These are phyloP conservation scores for Fusarium drepaniforme DNA, from an alignment of 2,329 filamentous ascomycete species.

Conservation along the genomic window DNA sequence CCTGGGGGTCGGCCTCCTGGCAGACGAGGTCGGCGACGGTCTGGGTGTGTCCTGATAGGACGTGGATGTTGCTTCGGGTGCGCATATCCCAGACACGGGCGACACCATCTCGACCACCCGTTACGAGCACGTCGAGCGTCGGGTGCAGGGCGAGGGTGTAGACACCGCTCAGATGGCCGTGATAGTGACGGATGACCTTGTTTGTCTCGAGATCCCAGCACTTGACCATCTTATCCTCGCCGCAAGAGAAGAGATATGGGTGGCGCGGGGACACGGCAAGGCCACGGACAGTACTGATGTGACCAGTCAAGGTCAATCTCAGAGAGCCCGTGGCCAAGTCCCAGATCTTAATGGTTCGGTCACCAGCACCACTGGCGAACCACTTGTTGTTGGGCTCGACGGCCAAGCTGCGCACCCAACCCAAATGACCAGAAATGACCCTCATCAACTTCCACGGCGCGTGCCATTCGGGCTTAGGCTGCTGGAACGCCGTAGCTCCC, in stretches of 20 bases:
- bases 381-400: constrained; percentile 97
- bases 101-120: constrained; percentile 93
- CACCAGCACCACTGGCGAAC: constrained; percentile 96
- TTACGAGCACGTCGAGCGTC: constrained; percentile 93
- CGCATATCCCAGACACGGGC: constrained; percentile 99
- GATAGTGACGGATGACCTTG: constrained; percentile 97
- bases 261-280: constrained; percentile 93
- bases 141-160: constrained; percentile 95
- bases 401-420: constrained; percentile 91
- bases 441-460: constrained; percentile 98
- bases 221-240: constrained; percentile 99
- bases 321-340: constrained; percentile 91
- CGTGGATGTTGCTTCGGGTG: constrained; percentile 94
- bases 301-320: constrained; percentile 88
- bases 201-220: constrained; percentile 99
- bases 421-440: constrained; percentile 95
- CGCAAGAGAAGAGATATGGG: constrained; percentile 97
- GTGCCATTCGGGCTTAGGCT: constrained; percentile 91
- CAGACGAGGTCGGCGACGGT: constrained; percentile 92
- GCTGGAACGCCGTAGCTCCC: constrained; percentile 47
- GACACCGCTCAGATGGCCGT: constrained; percentile 95
- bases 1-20: constrained; percentile 95
- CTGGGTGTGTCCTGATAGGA: constrained; percentile 88
- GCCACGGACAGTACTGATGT: constrained; percentile 93
- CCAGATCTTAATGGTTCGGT: constrained; percentile 99